phyloP scores from a whole-genome alignment of 257 asterid genomes.

The Marsdenia floribunda region DNA sequence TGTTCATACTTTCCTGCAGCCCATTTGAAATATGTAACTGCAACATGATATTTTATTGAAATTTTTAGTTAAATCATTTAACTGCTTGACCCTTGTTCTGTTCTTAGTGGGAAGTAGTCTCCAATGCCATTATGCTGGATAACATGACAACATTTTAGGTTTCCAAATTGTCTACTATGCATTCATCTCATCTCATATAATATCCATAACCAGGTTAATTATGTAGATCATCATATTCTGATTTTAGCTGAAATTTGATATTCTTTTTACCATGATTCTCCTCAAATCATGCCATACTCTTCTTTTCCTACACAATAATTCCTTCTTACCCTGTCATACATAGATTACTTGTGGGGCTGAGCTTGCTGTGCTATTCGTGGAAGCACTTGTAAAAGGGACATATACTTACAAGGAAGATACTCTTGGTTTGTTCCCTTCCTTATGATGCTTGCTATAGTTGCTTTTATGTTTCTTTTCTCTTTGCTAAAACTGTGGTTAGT shows the following conservation, averaged over 20 bases:
- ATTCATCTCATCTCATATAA: not conserved
- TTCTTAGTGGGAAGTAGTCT: not conserved
- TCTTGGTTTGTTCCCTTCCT: conserved; percentile 56
- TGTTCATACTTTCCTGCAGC: not conserved
- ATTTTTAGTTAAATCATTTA: not conserved
- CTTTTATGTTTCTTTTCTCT: not conserved
- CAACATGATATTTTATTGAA: not conserved
- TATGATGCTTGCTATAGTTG: not conserved
- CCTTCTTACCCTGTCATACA: conserved; percentile 15
- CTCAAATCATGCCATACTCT: conserved; percentile 6
- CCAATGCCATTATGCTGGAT: not conserved
- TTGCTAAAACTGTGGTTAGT: not conserved
- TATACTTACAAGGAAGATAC: conserved; percentile 54
- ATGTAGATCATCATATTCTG: not conserved
- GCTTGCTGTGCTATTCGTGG: conserved; percentile 85
- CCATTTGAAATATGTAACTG: not conserved
- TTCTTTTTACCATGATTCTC: not conserved
- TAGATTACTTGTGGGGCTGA: conserved; percentile 96
- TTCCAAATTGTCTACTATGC: not conserved
- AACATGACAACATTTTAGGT: not conserved
- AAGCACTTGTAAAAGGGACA: conserved; percentile 77
- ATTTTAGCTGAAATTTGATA: not conserved
- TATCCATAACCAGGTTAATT: not conserved
- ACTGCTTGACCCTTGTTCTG: not conserved
- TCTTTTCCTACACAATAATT: conserved; percentile 8